Evolutionary conservation across 371 early-diverging fungal species (phyloP).

Genomic region (Dinochytrium kinnereticum): DNA sequence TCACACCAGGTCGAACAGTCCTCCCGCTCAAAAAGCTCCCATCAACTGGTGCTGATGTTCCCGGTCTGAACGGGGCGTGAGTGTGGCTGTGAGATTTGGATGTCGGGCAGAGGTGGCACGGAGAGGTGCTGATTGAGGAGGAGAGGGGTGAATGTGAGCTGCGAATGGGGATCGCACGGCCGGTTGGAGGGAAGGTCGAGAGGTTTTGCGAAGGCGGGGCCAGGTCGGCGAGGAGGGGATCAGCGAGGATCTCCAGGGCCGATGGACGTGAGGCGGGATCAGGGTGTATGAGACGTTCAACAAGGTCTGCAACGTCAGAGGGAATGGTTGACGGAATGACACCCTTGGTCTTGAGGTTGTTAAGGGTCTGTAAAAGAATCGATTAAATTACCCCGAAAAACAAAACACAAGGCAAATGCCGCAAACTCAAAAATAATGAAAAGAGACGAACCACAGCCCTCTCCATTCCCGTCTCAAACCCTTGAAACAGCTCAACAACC

Average conservation of each 20-base stretch:
- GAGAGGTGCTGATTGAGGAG: too few species aligned
- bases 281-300: conserved; percentile 14
- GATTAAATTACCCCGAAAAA: not conserved
- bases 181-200: not conserved
- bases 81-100: not conserved
- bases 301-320: conserved; percentile 22
- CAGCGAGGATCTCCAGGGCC: conserved; percentile 28
- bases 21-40: not conserved
- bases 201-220: conserved; percentile 10
- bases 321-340: conserved; percentile 18
- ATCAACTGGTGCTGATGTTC: conserved; percentile 1
- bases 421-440: not conserved
- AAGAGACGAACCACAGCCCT: conserved; percentile 49
- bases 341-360: conserved; percentile 63
- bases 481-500: conserved; percentile 71
- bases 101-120: not conserved
- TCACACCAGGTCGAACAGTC: not conserved
- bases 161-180: conserved; percentile 5
- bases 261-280: conserved; percentile 28
- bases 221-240: conserved; percentile 18
- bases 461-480: conserved; percentile 71
- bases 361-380: conserved; percentile 42
- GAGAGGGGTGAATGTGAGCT: not conserved
- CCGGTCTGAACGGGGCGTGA: not conserved
- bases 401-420: not conserved